These are phyloP conservation scores for Xylaria multiplex DNA, from an alignment of 2,329 filamentous ascomycete species.

Conservation along the genomic window DNA sequence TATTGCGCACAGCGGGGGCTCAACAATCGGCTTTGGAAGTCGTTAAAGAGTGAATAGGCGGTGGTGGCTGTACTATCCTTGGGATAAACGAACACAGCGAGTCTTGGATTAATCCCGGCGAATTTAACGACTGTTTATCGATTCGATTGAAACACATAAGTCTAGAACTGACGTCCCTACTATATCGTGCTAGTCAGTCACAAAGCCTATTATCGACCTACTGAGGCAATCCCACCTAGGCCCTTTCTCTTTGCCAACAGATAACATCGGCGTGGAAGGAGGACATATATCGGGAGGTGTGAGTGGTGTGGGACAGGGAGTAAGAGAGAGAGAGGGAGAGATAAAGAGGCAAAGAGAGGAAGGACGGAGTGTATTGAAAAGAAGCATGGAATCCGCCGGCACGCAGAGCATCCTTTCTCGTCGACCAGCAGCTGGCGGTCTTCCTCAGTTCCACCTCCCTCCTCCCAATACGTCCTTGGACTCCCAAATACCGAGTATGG, in stretches of 20 bases:
- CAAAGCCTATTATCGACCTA: slow-evolving; percentile 1
- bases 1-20: slow-evolving; percentile 4
- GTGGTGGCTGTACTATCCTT: slow-evolving; percentile 18
- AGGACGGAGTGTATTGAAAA: slow-evolving; percentile 29
- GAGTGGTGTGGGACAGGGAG: slow-evolving; percentile 32
- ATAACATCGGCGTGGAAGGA: slow-evolving; percentile 19
- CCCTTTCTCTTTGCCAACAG: slow-evolving; percentile 16
- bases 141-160: background rate
- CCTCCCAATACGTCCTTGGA: slow-evolving; percentile 50
- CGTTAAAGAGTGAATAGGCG: slow-evolving; percentile 21
- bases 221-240: slow-evolving; percentile 9
- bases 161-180: background rate
- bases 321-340: slow-evolving; percentile 12
- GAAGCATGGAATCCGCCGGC: slow-evolving; percentile 46
- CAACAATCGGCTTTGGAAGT: background rate
- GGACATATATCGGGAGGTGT: slow-evolving; percentile 14
- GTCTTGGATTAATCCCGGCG: slow-evolving; percentile 7
- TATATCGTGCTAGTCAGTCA: background rate
- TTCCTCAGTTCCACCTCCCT: slow-evolving; percentile 60
- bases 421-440: slow-evolving; percentile 73
- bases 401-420: slow-evolving; percentile 72
- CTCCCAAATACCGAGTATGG: slow-evolving; percentile 51
- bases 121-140: slow-evolving; percentile 4
- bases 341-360: slow-evolving; percentile 24
- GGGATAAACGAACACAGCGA: slow-evolving; percentile 17